phyloP scores from a whole-genome alignment of 2,329 filamentous ascomycete species.

The Verticillium dahliae region DNA sequence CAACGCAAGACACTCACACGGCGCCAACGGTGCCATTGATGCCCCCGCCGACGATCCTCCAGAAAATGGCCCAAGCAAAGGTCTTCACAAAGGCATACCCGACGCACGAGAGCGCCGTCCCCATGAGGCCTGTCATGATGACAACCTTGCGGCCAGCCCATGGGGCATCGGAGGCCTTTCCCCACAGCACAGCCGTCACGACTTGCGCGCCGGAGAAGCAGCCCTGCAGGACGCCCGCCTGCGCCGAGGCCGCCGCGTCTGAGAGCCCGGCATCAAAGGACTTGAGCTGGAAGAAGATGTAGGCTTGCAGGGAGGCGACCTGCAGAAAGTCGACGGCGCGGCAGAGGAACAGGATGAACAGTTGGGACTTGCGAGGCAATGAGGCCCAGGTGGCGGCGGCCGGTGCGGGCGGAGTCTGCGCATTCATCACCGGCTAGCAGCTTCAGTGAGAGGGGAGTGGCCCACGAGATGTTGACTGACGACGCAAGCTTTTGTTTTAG shows the following conservation, averaged over 20 bases:
- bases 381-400: slow-evolving; percentile 54
- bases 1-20: slow-evolving; percentile 25
- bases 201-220: slow-evolving; percentile 71
- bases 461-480: too few relatives aligned
- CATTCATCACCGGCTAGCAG: background rate
- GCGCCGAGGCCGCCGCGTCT: slow-evolving; percentile 46
- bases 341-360: slow-evolving; percentile 62
- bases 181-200: slow-evolving; percentile 59
- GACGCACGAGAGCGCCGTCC: slow-evolving; percentile 59
- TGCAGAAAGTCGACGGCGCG: slow-evolving; percentile 69
- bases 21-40: slow-evolving; percentile 42
- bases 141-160: slow-evolving; percentile 61
- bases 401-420: background rate
- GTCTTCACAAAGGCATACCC: slow-evolving; percentile 65
- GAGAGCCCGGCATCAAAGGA: slow-evolving; percentile 52
- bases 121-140: slow-evolving; percentile 62
- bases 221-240: slow-evolving; percentile 48
- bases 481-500: too few relatives aligned
- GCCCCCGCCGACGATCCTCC: slow-evolving; percentile 57
- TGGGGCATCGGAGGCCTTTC: slow-evolving; percentile 24
- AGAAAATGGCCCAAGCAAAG: slow-evolving; percentile 58
- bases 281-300: slow-evolving; percentile 70
- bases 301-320: slow-evolving; percentile 61
- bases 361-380: slow-evolving; percentile 64
- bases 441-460: too few relatives aligned